phyloP scores from a whole-genome alignment of 2,329 filamentous ascomycete species.

The Phoma sp. region DNA sequence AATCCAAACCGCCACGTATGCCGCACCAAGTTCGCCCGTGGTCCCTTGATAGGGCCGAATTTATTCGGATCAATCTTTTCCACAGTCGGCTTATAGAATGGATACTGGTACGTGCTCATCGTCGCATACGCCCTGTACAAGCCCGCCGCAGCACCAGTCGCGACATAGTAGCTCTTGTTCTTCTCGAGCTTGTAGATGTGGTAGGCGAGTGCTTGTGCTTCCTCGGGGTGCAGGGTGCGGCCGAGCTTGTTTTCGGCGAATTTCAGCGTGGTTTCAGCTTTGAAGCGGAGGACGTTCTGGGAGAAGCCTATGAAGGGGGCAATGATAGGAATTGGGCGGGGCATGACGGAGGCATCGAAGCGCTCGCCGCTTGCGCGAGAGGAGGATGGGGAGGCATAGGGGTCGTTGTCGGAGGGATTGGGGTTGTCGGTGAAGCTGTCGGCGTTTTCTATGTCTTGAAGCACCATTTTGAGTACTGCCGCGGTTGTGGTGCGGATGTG shows the following conservation, averaged over 20 bases:
- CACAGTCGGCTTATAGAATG: slow-evolving; percentile 51
- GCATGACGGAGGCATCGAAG: slow-evolving; percentile 50
- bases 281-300: slow-evolving; percentile 31
- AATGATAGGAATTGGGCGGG: slow-evolving; percentile 47
- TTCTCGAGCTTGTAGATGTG: slow-evolving; percentile 50
- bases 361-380: slow-evolving; percentile 18
- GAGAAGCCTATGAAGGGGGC: slow-evolving; percentile 42
- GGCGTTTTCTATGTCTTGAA: slow-evolving; percentile 46
- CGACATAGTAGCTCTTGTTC: slow-evolving; percentile 49
- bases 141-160: slow-evolving; percentile 43
- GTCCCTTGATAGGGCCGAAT: slow-evolving; percentile 46
- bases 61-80: slow-evolving; percentile 50
- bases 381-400: slow-evolving; percentile 40
- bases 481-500: slow-evolving; percentile 9
- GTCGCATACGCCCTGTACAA: slow-evolving; percentile 46
- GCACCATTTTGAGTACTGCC: slow-evolving; percentile 46
- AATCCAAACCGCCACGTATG: slow-evolving; percentile 37
- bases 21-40: slow-evolving; percentile 39
- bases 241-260: slow-evolving; percentile 44
- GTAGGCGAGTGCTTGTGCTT: slow-evolving; percentile 53
- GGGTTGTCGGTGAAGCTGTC: slow-evolving; percentile 43
- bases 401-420: slow-evolving; percentile 48
- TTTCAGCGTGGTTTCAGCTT: slow-evolving; percentile 43
- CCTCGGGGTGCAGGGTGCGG: slow-evolving; percentile 50
- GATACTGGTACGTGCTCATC: slow-evolving; percentile 49